Evolutionary conservation across 306 rosid species (phyloP), one percentile per base, ranked within the genome.

Genomic region (Elaeagnus macrophylla): DNA sequence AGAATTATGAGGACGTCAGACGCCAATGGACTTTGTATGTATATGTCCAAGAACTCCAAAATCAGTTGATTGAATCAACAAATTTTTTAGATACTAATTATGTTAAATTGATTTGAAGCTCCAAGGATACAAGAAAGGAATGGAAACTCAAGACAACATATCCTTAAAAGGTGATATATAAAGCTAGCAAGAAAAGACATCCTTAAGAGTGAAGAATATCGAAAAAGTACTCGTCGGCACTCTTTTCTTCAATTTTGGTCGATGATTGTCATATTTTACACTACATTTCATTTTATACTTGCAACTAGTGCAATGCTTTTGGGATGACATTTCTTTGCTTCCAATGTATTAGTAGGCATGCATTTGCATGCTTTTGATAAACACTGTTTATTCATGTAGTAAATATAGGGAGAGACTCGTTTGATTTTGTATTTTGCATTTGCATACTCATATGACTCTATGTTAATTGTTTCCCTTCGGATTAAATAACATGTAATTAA

Each of bases 1-100:
- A 75, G 95, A 78, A 84, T 91, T 50, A 91, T 91, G 95, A 84
- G 82, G 72, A 79, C 82, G 42, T 70, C 83, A 35, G 94, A 87
- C 72, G 89, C 82, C 46, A 82, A 80, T 54, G 89, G 91, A 73
- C 87, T 80, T 56, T 88, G 87, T 84, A 77, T 59, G 83, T 37
- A 66, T 56, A 69, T n/a, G 45, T 57, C 19, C 59, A 39, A 35
- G 59, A 19, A n/a, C 65, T 49, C 51, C 6, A 56, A 18, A 54
- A 43, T 20, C 56, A 54, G 40, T 37, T 45, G 58, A 59, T 17
- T 20, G 51, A 20, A 54, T 54, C 62, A 9, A 40, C 55, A 14
- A 9, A 52, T 36, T 15, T 8, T 13, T 42, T 8, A 8, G 10
- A 41, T 63, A 12, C 48, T 57, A 14, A 57, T 53, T 52, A 44